Base-by-base conservation (phyloP, 2,329 filamentous ascomycete genomes). In the Coniella vitis region DNA sequence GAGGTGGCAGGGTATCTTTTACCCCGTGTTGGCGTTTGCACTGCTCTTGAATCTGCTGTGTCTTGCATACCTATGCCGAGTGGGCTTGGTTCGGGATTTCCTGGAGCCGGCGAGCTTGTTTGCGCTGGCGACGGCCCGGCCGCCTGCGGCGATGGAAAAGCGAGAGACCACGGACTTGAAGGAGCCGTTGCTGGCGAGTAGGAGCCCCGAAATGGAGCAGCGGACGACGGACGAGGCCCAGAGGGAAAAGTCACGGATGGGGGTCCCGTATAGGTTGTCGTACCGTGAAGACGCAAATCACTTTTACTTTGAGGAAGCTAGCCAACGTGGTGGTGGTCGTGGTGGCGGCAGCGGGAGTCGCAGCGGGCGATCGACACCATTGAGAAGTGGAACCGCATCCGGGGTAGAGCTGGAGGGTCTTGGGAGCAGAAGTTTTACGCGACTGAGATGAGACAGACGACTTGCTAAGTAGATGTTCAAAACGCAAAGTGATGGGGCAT, bases 41-140 rank as follows among this genome's bases (percentile, higher is more conserved):
- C 86, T 89, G 57, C 54, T 78, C 20, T 78, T 86, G 57, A 90
- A 87, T 60, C 51, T 83, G 21, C 68, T 83, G 35, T 86, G 84
- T 49, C 67, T 88, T 0, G 58, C 69, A 2, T 89, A 88, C 64
- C 60, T 77, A 40, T 70, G 75, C 54, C 61, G 69, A 5, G 69
- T 69, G 0, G 78, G 79, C 1, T 74, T 87, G 19, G 78, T 91
- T 7, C 90, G 84, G 1, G 87, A 91, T 66, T 90, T 86, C 60
- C 86, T 82, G 0, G 86, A 91, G 58, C 84, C 86, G 1, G 79
- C 84, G 47, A 90, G 90, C 60, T 67, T 90, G 2, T 90, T 90
- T 58, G 72, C 81, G 0, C 65, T 90, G 0, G 83, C 85, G 2
- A 71, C 90, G 45, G 89, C 89, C 59, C 69, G 66, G 45, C 66